Evolutionary conservation across 805 yeast species (phyloP).

Genomic region (Starmerella floricola): DNA sequence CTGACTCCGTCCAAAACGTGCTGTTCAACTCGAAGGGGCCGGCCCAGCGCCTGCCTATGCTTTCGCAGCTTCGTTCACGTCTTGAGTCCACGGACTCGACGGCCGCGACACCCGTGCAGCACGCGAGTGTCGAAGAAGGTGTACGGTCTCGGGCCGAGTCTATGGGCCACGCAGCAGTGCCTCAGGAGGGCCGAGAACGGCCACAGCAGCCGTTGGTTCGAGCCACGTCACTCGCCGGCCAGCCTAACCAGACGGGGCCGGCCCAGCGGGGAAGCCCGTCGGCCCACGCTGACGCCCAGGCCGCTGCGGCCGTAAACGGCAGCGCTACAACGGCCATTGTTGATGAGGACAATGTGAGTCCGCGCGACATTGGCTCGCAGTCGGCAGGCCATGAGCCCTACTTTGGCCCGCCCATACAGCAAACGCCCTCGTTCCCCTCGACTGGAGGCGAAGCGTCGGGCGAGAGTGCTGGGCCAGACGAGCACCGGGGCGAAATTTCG

Average conservation of each 20-base stretch:
- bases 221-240: no score
- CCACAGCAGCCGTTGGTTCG: no score
- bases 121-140: no score
- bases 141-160: no score
- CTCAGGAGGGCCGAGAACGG: no score
- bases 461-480: not conserved
- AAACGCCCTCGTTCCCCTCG: not conserved
- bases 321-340: no score
- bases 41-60: conserved; percentile 8
- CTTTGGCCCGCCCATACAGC: not conserved
- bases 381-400: not conserved
- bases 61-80: conserved; percentile 5
- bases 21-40: conserved; percentile 10
- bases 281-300: no score
- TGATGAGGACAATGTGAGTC: not conserved
- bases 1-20: conserved; percentile 10
- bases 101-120: not conserved
- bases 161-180: no score
- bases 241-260: no score
- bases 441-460: not conserved
- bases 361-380: not conserved
- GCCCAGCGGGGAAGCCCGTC: no score
- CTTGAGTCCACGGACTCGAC: not conserved
- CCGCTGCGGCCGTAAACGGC: no score
- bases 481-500: no score